A percentile compares a stretch with the other conserved stretches of the same genome.
Evolutionary conservation across 805 yeast genomes (phyloP).

Genomic region (Candida pseudoglaebosa): DNA sequence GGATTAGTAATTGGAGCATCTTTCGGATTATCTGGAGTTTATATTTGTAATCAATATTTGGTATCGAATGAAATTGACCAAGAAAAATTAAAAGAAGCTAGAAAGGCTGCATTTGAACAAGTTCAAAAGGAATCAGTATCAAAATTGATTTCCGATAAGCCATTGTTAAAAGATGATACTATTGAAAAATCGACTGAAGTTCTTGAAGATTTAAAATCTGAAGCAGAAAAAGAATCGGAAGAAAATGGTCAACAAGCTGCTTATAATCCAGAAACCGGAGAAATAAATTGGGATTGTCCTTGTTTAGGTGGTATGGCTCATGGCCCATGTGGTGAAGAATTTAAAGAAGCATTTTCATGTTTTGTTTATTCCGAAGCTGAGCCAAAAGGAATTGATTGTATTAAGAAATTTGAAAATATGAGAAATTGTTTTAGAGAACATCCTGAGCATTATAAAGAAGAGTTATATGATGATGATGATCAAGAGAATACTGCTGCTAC

Average conservation of each 20-base stretch:
- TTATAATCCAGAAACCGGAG: conserved; percentile 95
- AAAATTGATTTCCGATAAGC: neutral
- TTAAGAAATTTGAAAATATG: conserved; percentile 86
- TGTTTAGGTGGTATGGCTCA: conserved; percentile 98
- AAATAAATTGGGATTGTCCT: conserved; percentile 99
- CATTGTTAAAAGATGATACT: neutral
- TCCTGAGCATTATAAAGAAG: conserved; percentile 93
- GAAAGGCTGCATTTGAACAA: conserved; percentile 3
- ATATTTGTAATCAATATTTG: neutral
- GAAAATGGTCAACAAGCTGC: conserved; percentile 55
- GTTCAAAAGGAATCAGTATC: conserved; percentile 4
- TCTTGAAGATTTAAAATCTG: too few species aligned
- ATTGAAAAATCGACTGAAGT: neutral
- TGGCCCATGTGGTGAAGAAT: conserved; percentile 84
- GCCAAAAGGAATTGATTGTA: conserved; percentile 95
- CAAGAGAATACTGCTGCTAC: conserved; percentile 13
- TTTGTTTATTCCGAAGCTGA: conserved; percentile 91
- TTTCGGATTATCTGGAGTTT: neutral
- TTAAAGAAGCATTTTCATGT: conserved; percentile 80
- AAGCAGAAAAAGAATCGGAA: conserved; percentile 8
- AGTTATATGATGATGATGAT: conserved; percentile 74
- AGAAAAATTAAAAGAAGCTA: conserved; percentile 2
- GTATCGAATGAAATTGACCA: conserved; percentile 7
- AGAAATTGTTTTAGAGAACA: conserved; percentile 88
- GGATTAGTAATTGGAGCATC: conserved; percentile 3